Evolutionary conservation across 306 rosid genomes (phyloP).

Genomic region (Abrus precatorius): DNA sequence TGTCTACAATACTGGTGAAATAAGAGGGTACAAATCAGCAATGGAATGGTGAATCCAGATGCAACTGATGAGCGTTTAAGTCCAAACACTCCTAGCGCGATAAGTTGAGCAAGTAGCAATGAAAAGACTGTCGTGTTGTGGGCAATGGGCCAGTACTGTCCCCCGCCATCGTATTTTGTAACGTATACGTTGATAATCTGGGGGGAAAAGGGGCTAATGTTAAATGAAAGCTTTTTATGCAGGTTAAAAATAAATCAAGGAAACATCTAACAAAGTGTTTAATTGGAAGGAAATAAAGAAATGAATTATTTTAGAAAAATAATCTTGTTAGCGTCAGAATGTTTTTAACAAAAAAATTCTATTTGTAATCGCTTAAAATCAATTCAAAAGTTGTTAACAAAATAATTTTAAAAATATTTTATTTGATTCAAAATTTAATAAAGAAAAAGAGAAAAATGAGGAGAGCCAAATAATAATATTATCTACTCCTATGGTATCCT

Average conservation of each 20-base stretch:
- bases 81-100: slow-evolving; percentile 91
- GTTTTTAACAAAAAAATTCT: no score
- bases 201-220: neutral
- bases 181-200: slow-evolving; percentile 89
- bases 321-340: no score
- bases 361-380: no score
- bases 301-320: neutral
- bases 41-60: slow-evolving; percentile 87
- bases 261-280: neutral
- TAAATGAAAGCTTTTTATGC: slow-evolving; percentile 8
- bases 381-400: no score
- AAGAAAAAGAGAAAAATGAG: neutral
- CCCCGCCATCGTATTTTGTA: slow-evolving; percentile 77
- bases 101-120: slow-evolving; percentile 73
- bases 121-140: slow-evolving; percentile 83
- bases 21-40: slow-evolving; percentile 73
- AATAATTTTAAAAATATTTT: neutral
- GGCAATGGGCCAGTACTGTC: slow-evolving; percentile 84
- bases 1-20: slow-evolving; percentile 89
- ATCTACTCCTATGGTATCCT: no score
- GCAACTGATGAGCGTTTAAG: slow-evolving; percentile 76
- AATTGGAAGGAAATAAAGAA: neutral
- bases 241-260: slow-evolving; percentile 33
- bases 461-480: no score
- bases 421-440: neutral